These are phyloP conservation scores for Lipomyces yarrowii DNA, from an alignment of 1,139 yeast genomes.

Conservation along the genomic window DNA sequence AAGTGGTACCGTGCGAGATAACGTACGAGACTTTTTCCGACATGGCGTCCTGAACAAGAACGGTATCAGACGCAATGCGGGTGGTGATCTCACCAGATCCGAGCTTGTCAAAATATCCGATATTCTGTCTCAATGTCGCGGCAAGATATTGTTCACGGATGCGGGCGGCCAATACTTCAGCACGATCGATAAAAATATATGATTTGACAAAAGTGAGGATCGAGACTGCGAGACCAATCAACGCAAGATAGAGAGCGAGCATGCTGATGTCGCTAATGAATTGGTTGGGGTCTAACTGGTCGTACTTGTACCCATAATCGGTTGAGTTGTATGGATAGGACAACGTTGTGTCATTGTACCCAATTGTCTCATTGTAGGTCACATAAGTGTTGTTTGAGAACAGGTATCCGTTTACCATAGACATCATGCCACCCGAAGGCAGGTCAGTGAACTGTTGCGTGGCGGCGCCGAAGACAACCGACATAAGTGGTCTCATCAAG, in stretches of 20 bases:
- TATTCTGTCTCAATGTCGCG: constrained; percentile 48
- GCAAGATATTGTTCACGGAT: constrained; percentile 46
- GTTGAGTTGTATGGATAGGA: constrained; percentile 9
- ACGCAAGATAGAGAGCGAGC: constrained; percentile 34
- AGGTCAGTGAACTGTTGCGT: constrained; percentile 43
- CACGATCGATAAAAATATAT: constrained; percentile 42
- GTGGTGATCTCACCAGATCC: constrained; percentile 50
- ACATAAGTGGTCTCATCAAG: constrained; percentile 35
- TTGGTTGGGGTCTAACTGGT: background rate
- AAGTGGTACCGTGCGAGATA: constrained; percentile 45
- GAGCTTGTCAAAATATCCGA: constrained; percentile 49
- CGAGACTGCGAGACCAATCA: constrained; percentile 36
- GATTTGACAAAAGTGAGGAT: constrained; percentile 35
- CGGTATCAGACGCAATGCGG: constrained; percentile 49
- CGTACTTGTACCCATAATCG: constrained; percentile 8
- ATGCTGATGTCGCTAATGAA: constrained; percentile 22
- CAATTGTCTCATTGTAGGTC: constrained; percentile 3
- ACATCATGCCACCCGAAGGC: constrained; percentile 14
- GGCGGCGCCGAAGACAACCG: constrained; percentile 39
- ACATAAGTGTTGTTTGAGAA: too few relatives aligned
- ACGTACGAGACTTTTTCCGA: constrained; percentile 50
- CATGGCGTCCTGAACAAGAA: constrained; percentile 49
- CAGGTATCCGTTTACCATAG: background rate
- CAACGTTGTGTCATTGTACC: constrained; percentile 15
- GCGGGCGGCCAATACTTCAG: constrained; percentile 48